Conservation (phyloP, 148 eudicot genomes). For the Rhododendron ferrugineum region DNA sequence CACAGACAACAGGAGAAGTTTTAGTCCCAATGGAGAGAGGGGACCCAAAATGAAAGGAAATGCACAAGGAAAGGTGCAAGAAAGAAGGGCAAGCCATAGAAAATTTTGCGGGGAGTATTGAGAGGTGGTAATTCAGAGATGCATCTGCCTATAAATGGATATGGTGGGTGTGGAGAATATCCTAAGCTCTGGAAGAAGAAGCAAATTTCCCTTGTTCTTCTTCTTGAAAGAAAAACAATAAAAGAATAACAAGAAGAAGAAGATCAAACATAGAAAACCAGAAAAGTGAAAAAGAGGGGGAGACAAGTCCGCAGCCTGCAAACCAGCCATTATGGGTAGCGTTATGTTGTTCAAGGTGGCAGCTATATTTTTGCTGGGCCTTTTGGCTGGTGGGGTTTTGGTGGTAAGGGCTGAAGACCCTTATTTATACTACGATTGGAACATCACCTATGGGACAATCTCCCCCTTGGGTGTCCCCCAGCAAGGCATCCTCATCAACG, state of each 20-base stretch:
- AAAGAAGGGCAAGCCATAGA: neutral
- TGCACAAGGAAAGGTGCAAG: neutral
- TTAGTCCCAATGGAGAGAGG: neutral
- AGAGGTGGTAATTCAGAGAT: neutral
- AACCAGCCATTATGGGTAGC: neutral
- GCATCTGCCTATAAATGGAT: neutral
- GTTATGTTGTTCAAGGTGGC: neutral
- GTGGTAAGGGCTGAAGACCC: slow-evolving; percentile 27
- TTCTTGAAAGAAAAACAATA: neutral
- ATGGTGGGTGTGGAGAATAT: neutral
- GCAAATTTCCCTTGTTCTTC: neutral
- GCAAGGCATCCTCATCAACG: slow-evolving; percentile 29
- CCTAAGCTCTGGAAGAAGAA: neutral
- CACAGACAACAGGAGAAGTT: neutral
- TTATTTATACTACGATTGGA: slow-evolving; percentile 21
- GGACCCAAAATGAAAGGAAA: neutral
- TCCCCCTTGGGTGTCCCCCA: slow-evolving; percentile 22
- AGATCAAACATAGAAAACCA: neutral
- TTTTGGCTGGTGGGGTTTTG: neutral
- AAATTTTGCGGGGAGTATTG: neutral
- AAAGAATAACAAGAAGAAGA: neutral
- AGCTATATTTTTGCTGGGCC: neutral
- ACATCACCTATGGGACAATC: slow-evolving; percentile 23
- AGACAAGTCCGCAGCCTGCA: neutral
- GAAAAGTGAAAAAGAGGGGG: neutral